Percentiles rank a stretch among this genome's conserved stretches.
phyloP scores from a whole-genome alignment of 192 early-diverging fungal species.

The Chytriomyces sp. region DNA sequence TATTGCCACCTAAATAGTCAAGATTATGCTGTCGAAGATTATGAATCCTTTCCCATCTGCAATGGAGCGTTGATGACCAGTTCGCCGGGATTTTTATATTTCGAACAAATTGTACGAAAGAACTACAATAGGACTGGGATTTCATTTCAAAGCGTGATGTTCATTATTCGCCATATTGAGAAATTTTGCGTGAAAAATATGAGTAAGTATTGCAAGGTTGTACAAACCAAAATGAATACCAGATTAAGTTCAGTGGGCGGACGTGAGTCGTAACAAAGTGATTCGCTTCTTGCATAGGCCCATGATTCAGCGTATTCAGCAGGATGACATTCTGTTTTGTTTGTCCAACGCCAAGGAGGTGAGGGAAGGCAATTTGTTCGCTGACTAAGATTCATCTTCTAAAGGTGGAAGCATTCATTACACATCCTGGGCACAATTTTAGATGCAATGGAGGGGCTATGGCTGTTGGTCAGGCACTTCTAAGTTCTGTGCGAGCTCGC shows the following conservation, averaged over 20 bases:
- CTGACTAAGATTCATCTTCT: background rate
- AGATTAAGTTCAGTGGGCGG: conserved; percentile 28
- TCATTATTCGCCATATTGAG: conserved; percentile 4
- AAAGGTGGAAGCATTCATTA: background rate
- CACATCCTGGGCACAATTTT: background rate
- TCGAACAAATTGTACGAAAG: background rate
- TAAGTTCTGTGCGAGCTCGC: background rate
- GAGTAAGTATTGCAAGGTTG: no score
- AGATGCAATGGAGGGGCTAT: conserved; percentile 17
- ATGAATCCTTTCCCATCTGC: conserved; percentile 4
- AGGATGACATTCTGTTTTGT: conserved; percentile 12
- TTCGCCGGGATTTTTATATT: background rate
- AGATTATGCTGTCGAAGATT: background rate
- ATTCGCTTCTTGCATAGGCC: conserved; percentile 13
- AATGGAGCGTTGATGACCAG: background rate
- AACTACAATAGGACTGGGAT: background rate
- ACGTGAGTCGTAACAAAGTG: conserved; percentile 1
- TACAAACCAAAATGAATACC: no score
- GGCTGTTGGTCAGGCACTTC: background rate
- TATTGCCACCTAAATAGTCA: background rate
- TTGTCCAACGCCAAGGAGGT: conserved; percentile 17
- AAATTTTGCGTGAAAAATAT: conserved; percentile 8
- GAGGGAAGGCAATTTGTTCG: background rate
- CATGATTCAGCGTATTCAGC: background rate
- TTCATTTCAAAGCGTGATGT: background rate